Base-by-base conservation (phyloP, 106 monocot genomes). In the Cymbidium sinense region DNA sequence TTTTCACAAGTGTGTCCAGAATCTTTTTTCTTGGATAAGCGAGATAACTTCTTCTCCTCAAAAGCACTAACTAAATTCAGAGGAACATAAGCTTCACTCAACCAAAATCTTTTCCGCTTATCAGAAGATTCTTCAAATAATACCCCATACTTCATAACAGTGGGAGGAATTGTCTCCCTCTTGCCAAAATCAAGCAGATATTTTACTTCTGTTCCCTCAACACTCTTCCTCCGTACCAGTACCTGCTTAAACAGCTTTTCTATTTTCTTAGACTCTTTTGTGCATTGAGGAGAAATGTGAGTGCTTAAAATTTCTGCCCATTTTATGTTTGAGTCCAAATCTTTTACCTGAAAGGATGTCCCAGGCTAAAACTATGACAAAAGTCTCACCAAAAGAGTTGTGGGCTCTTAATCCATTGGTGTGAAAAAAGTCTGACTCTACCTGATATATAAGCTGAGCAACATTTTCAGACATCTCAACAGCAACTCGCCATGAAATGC, bases 141-240 rank as follows among this genome's bases (percentile, higher is more conserved):
- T 25, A 82, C 81, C 34, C 95, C 99, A 82, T 95, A 79, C 85
- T 84, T 92, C 11, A 78, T 87, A 75, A 99, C 86, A 79, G 83
- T 70, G 31, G 92, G 79, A 33, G 99, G 99, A 76, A 99, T 80
- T 34, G 52, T 82, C 77, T 89, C 89, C 78, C 81, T 86, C 75
- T 87, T 99, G 18, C 99, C 92, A 90, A 94, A 92, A 88, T 99
- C 95, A 82, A 99, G 86, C 11, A 99, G 79, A 72, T 99, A 99
- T 74, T 84, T 95, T 41, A 93, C 77, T 77, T 86, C 82, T 75
- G 76, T 50, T 78, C 88, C 95, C 39, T 95, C 90, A 17, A 86
- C 67, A 61, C 77, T 50, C 81, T 93, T 99, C 75, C 83, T 79
- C 23, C 92, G 84, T 34, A 99, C 84, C 29, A 69, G 86, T 4